Evolutionary conservation across 805 yeast genomes (phyloP).

Genomic region (Zygosaccharomyces bailii): DNA sequence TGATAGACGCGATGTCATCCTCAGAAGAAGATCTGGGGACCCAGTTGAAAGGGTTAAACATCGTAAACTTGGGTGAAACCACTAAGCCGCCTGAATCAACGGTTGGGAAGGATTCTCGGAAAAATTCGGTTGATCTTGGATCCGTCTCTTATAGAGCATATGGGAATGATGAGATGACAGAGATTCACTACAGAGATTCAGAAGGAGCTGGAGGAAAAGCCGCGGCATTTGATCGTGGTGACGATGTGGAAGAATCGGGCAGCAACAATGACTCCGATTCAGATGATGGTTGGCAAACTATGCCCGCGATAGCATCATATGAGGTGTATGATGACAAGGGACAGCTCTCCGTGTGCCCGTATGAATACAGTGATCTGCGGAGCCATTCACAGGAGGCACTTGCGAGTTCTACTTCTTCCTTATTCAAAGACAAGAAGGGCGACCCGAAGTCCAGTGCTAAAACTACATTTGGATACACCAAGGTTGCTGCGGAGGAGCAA

Average conservation of each 20-base stretch:
- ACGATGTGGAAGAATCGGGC: neutral
- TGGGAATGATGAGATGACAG: slow-evolving; percentile 4
- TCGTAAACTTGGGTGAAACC: slow-evolving; percentile 14
- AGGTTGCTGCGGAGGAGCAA: slow-evolving; percentile 83
- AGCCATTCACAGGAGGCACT: slow-evolving; percentile 22
- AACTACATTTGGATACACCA: slow-evolving; percentile 68
- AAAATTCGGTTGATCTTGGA: slow-evolving; percentile 3
- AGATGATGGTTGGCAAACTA: slow-evolving; percentile 73
- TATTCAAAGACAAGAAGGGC: slow-evolving; percentile 3
- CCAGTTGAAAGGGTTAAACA: slow-evolving; percentile 28
- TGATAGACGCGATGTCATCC: slow-evolving; percentile 16
- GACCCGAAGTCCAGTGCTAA: slow-evolving; percentile 5
- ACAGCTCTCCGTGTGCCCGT: slow-evolving; percentile 47
- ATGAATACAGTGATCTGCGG: slow-evolving; percentile 10
- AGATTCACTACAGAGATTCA: slow-evolving; percentile 6
- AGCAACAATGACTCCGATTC: slow-evolving; percentile 27
- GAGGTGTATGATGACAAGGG: slow-evolving; percentile 83
- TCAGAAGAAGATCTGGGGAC: slow-evolving; percentile 29
- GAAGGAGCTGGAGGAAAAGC: neutral
- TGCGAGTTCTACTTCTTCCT: slow-evolving; percentile 6
- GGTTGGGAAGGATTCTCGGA: neutral
- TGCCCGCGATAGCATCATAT: slow-evolving; percentile 74
- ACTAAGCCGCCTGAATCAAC: neutral
- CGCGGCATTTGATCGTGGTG: slow-evolving; percentile 3
- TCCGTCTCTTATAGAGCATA: slow-evolving; percentile 1